These are phyloP conservation scores for Asterionellopsis glacialis DNA, from an alignment of 108 stramenopile genomes.

Conservation along the genomic window DNA sequence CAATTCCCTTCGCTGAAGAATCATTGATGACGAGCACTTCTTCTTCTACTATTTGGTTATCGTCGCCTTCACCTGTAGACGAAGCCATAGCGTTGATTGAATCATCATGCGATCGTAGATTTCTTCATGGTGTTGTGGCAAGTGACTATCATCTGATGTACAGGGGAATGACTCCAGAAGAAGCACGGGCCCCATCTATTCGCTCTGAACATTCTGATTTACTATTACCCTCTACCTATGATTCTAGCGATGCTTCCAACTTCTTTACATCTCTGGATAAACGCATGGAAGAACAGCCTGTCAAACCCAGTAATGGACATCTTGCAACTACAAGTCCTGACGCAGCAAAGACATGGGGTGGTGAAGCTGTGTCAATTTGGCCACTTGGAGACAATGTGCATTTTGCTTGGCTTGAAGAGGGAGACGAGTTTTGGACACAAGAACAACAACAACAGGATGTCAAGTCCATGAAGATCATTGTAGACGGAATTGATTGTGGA, in stretches of 20 bases:
- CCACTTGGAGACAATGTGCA: conserved; percentile 23
- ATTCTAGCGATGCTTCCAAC: not conserved
- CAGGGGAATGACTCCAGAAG: conserved; percentile 5
- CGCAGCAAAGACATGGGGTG: not conserved
- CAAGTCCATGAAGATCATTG: conserved; percentile 13
- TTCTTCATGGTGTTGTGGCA: conserved; percentile 36
- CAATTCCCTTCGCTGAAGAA: not conserved
- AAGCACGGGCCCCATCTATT: not conserved
- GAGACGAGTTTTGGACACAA: not conserved
- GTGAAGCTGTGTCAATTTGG: conserved; percentile 9
- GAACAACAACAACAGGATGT: not conserved
- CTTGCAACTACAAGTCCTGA: conserved; percentile 3
- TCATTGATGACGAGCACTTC: not conserved
- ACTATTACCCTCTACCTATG: conserved; percentile 1
- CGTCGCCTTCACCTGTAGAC: conserved; percentile 8
- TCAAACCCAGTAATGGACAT: conserved; percentile 8
- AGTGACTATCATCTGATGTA: conserved; percentile 31
- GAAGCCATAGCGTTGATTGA: conserved; percentile 26
- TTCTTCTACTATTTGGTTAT: not conserved
- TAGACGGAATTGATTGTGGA: conserved; percentile 41
- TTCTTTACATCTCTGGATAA: conserved; percentile 6
- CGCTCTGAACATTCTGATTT: conserved; percentile 6
- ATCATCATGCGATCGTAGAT: conserved; percentile 23
- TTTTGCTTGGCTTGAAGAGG: conserved; percentile 30
- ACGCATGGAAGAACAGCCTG: not conserved